Evolutionary conservation across 2,329 filamentous ascomycete species (phyloP), one percentile per base, ranked within the genome.

Genomic region (Cladophialophora exuberans): DNA sequence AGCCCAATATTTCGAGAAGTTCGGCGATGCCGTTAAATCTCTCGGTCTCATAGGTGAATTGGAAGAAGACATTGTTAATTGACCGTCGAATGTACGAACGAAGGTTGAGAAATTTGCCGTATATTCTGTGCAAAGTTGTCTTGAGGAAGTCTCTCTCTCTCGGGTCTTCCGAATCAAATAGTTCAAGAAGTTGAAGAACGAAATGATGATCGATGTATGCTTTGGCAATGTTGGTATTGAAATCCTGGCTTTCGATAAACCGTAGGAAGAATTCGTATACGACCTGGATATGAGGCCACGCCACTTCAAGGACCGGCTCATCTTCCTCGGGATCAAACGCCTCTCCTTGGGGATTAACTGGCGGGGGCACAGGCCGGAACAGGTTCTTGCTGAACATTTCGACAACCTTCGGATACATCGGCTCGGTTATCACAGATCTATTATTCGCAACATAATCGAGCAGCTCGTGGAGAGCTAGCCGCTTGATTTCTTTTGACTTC

Each of bases 11-110:
- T 72, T 99, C 94, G 30, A 99, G 81, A 25, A 99, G 79, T 73
- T 99, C 94, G 2, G 94, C 94, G 67, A 99, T 97, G 50, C 94
- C 94, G 67, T 99, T 99, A 78, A 99, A 97, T 56, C 94, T 84
- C 74, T 99, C 94, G 3, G 94, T 99, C 75, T 99, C 94, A 72
- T 99, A 99, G 57, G 91, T 92, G 73, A 99, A 99, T 70, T 99
- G 94, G 82, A 99, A 99, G 78, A 99, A 99, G 66, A 99, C 94
- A 69, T 99, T 97, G 83, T 99, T 99, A 82, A 99, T 99, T 53
- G 94, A 99, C 66, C 94, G 86, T 69, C 94, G 84, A 69, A 99
- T 99, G 73, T 96, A 99, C 25, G 94, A 97, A 57, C 94, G 87
- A 60, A 99, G 81, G 72, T 99, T 99, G 66, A 99, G 82, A 75